phyloP scores from a whole-genome alignment of 2,329 filamentous ascomycete species.

The Trichophyton mentagrophytes region DNA sequence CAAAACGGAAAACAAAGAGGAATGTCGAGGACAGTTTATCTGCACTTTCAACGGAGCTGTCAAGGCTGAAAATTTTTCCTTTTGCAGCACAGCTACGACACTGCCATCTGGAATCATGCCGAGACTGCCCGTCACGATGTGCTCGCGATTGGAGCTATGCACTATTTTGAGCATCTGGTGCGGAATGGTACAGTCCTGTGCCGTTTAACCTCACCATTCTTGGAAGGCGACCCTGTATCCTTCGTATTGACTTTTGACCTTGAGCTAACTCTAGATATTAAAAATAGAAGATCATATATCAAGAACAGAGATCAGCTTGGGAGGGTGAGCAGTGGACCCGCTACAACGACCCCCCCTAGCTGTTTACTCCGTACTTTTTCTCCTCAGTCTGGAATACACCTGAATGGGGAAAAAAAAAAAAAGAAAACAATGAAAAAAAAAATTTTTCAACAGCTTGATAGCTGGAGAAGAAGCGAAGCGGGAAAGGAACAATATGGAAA shows the following conservation, averaged over 20 bases:
- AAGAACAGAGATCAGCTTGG: conserved; percentile 1
- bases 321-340: background rate
- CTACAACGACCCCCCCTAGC: background rate
- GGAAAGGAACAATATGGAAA: background rate
- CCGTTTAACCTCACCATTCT: conserved; percentile 3
- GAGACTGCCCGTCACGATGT: background rate
- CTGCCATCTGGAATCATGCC: conserved; percentile 2
- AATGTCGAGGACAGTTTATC: conserved; percentile 1
- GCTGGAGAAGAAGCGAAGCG: background rate
- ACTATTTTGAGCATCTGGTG: background rate
- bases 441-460: background rate
- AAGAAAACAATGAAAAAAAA: background rate
- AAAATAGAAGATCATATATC: conserved; percentile 1
- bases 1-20: background rate
- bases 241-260: background rate
- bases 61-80: background rate
- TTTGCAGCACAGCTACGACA: background rate
- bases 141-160: conserved; percentile 1
- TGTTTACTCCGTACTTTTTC: background rate
- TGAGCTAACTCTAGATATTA: background rate
- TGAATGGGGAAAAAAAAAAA: background rate
- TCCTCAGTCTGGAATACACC: background rate
- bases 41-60: background rate
- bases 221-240: conserved; percentile 1
- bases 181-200: background rate